These are phyloP conservation scores for Candida arabinofermentans DNA, from an alignment of 805 yeast genomes.

Conservation along the genomic window DNA sequence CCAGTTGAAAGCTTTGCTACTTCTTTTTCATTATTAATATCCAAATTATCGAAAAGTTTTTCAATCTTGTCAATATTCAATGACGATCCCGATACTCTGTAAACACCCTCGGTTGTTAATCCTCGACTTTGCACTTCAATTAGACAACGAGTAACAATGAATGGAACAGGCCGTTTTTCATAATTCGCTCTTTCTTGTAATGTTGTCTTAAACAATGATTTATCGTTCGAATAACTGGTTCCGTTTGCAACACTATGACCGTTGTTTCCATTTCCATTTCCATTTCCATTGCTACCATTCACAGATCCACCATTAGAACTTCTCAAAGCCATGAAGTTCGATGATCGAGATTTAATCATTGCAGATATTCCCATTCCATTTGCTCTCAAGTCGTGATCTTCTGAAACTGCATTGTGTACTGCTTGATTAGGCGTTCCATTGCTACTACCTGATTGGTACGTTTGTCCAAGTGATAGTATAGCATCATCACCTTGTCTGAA, in stretches of 20 bases:
- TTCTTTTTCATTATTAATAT: slow-evolving; percentile 32
- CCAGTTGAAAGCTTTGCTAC: slow-evolving; percentile 15
- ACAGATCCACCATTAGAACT: background rate
- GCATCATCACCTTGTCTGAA: slow-evolving; percentile 28
- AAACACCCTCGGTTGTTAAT: slow-evolving; percentile 77
- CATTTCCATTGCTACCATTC: background rate
- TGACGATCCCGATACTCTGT: slow-evolving; percentile 83
- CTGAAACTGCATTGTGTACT: too few species aligned
- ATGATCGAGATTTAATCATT: slow-evolving; percentile 42
- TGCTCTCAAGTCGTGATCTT: slow-evolving; percentile 10
- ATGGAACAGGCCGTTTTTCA: slow-evolving; percentile 66
- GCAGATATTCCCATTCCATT: slow-evolving; percentile 14
- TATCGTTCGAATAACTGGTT: slow-evolving; percentile 9
- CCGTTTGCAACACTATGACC: slow-evolving; percentile 22
- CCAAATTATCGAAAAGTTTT: slow-evolving; percentile 30
- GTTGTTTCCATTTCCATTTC: slow-evolving; percentile 6
- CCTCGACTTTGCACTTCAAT: slow-evolving; percentile 77
- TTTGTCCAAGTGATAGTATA: slow-evolving; percentile 3
- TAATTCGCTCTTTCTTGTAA: slow-evolving; percentile 57
- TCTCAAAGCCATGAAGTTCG: slow-evolving; percentile 36
- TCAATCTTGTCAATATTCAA: slow-evolving; percentile 51
- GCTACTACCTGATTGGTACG: background rate
- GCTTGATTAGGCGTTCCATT: background rate
- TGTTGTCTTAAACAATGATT: slow-evolving; percentile 41
- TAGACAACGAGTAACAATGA: slow-evolving; percentile 66